A percentile compares a stretch with the other conserved stretches of the same genome.
Evolutionary conservation across 371 early-diverging fungal species (phyloP).

Genomic region (Mortierella sp.): DNA sequence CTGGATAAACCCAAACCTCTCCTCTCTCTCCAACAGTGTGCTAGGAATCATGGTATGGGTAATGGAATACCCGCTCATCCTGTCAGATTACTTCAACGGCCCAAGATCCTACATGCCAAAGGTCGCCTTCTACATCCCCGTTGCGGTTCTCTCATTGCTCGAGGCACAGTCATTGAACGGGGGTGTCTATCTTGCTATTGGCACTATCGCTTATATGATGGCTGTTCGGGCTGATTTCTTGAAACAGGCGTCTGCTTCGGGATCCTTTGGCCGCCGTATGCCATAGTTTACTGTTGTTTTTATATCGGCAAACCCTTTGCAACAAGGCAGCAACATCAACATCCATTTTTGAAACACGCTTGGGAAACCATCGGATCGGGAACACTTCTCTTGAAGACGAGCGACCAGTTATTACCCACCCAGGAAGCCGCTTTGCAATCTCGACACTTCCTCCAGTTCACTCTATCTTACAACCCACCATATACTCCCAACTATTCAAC

Average conservation of each 20-base stretch:
- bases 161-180: slow-evolving; percentile 49
- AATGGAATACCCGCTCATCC: slow-evolving; percentile 46
- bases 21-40: slow-evolving; percentile 14
- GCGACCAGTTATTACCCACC: not conserved
- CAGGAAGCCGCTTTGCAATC: not conserved
- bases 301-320: too few relatives aligned
- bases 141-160: slow-evolving; percentile 37
- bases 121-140: slow-evolving; percentile 46
- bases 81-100: slow-evolving; percentile 31
- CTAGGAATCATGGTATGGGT: slow-evolving; percentile 37
- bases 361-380: not conserved
- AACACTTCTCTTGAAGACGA: too few relatives aligned
- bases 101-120: slow-evolving; percentile 31
- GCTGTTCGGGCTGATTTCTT: slow-evolving; percentile 47
- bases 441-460: not conserved
- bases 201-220: slow-evolving; percentile 44
- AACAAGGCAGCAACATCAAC: too few relatives aligned
- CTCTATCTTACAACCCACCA: not conserved
- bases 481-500: not conserved
- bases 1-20: not conserved
- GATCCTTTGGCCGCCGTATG: slow-evolving; percentile 20
- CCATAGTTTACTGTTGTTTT: slow-evolving; percentile 20
- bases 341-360: too few relatives aligned
- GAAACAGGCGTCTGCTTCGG: slow-evolving; percentile 26
- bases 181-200: slow-evolving; percentile 49